phyloP scores from a whole-genome alignment of 2,329 filamentous ascomycete species.

The Cladosporium sphaerospermum region DNA sequence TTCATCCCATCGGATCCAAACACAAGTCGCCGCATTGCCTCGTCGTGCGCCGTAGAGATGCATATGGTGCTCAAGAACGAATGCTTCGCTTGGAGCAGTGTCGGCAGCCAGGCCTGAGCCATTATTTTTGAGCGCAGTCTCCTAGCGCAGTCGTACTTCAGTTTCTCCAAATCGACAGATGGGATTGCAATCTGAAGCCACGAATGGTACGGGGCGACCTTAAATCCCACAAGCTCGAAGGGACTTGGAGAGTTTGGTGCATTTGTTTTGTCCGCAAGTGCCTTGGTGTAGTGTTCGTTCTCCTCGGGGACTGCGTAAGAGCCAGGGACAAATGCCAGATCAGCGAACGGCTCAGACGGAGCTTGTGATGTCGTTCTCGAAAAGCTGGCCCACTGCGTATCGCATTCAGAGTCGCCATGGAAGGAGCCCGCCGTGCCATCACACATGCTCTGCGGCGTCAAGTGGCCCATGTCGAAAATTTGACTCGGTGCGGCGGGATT shows the following conservation, averaged over 20 bases:
- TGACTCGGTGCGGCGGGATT: not conserved
- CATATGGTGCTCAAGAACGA: conserved; percentile 29
- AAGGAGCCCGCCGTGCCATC: not conserved
- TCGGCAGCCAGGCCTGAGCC: conserved; percentile 23
- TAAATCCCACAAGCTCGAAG: conserved; percentile 12
- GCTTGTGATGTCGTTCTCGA: not conserved
- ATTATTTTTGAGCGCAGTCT: conserved; percentile 16
- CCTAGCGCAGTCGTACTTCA: conserved; percentile 19
- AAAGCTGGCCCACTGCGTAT: not conserved
- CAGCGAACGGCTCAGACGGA: not conserved
- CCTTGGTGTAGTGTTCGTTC: not conserved
- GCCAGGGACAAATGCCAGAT: not conserved
- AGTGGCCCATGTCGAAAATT: not conserved
- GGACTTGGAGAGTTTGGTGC: not conserved
- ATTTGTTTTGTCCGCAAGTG: not conserved
- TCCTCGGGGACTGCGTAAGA: not conserved
- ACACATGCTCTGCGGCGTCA: conserved; percentile 3
- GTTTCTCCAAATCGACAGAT: conserved; percentile 19
- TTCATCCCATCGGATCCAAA: conserved; percentile 15
- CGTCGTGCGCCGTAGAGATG: conserved; percentile 28
- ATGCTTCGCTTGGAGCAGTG: conserved; percentile 19
- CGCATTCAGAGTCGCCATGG: not conserved
- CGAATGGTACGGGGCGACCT: conserved; percentile 21
- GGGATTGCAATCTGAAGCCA: conserved; percentile 20
- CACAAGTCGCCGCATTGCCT: conserved; percentile 25